These are phyloP conservation scores for Usnea hakonensis DNA, from an alignment of 495 filamentous ascomycete species.

Conservation along the genomic window DNA sequence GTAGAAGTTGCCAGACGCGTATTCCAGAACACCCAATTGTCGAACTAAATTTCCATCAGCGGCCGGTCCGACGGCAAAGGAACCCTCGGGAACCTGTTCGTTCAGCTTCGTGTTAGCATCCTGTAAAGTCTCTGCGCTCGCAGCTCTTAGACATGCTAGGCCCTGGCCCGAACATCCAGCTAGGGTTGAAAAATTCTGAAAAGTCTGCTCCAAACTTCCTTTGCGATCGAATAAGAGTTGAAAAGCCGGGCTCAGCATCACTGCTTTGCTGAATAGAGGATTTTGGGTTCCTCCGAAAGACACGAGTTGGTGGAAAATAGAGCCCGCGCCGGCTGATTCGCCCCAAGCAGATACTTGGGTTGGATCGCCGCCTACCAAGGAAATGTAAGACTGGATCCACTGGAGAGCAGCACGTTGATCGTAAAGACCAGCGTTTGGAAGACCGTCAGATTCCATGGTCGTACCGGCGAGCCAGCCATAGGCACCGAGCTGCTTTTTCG, in stretches of 20 bases:
- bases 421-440: constrained; percentile 43
- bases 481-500: constrained; percentile 39
- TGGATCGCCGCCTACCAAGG: constrained; percentile 40
- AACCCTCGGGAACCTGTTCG: constrained; percentile 29
- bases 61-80: constrained; percentile 38
- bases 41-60: constrained; percentile 40
- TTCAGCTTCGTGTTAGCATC: constrained; percentile 36
- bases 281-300: constrained; percentile 36
- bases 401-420: constrained; percentile 43
- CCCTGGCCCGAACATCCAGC: constrained; percentile 42
- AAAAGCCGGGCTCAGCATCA: constrained; percentile 44
- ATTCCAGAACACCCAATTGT: constrained; percentile 38
- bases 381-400: constrained; percentile 33
- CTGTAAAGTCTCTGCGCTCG: constrained; percentile 30
- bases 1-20: constrained; percentile 38
- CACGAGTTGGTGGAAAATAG: constrained; percentile 36
- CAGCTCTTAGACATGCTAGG: constrained; percentile 36
- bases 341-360: constrained; percentile 40
- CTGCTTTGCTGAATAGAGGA: constrained; percentile 40
- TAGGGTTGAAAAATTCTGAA: constrained; percentile 36
- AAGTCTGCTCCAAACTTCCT: constrained; percentile 32
- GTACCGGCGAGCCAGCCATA: constrained; percentile 49
- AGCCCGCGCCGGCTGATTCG: constrained; percentile 36
- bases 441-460: constrained; percentile 38
- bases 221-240: constrained; percentile 36